phyloP scores from a whole-genome alignment of 768 basidiomycete species.

The Auriculariales sp. region DNA sequence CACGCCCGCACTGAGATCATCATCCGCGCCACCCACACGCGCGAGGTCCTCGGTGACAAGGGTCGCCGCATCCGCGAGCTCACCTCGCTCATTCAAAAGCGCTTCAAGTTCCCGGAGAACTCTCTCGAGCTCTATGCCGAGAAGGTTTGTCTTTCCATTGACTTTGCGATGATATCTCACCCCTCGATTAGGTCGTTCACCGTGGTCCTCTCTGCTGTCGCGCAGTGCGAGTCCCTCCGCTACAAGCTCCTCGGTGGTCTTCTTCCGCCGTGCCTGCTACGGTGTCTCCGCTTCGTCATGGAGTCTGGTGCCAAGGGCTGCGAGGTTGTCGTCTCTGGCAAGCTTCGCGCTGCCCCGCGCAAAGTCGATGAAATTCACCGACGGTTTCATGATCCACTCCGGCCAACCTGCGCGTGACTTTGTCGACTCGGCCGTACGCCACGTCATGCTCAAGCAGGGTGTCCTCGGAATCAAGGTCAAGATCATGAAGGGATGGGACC shows the following conservation, averaged over 20 bases:
- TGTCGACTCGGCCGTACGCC: conserved; percentile 93
- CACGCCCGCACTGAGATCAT: conserved; percentile 99
- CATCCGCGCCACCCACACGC: conserved; percentile 98
- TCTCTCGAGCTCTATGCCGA: conserved; percentile 98
- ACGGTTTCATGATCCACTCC: conserved; percentile 98
- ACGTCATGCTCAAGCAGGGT: conserved; percentile 96
- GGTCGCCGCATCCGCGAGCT: conserved; percentile 98
- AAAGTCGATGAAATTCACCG: conserved; percentile 99
- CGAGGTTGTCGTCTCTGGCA: conserved; percentile 98
- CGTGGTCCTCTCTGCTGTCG: conserved; percentile 95
- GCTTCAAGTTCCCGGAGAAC: conserved; percentile 99
- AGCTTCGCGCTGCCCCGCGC: conserved; percentile 99
- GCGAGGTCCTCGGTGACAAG: conserved; percentile 98
- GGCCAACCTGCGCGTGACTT: conserved; percentile 96
- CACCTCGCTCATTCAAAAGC: conserved; percentile 94
- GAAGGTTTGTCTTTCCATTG: no score
- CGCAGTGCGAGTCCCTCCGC: conserved; percentile 94
- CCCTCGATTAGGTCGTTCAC: no score
- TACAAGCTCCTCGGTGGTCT: conserved; percentile 99
- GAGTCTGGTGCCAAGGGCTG: conserved; percentile 99
- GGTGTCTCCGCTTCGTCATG: conserved; percentile 99
- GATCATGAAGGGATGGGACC: conserved; percentile 98
- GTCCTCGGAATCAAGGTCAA: conserved; percentile 99
- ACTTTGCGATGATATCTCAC: no score
- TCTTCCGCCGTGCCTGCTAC: conserved; percentile 98